Evolutionary conservation across 495 filamentous ascomycete species (phyloP).

Genomic region (Opeltia flavorubescens): DNA sequence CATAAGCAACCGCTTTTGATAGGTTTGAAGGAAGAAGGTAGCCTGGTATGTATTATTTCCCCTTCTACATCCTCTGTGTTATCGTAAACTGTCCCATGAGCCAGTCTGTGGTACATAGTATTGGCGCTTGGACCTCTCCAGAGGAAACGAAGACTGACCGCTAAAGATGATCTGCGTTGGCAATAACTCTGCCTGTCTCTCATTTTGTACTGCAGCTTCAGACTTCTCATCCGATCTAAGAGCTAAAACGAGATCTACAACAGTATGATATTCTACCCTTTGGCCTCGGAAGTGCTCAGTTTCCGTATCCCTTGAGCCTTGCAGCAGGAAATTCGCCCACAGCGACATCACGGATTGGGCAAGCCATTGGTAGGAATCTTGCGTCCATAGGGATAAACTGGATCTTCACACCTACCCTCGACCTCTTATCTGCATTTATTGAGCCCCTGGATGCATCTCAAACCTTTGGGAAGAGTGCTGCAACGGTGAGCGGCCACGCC

Average conservation of each 20-base stretch:
- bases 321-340: background rate
- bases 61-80: no score
- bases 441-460: conserved; percentile 5
- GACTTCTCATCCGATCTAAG: no score
- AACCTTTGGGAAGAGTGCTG: conserved; percentile 1
- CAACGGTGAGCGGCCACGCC: background rate
- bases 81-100: no score
- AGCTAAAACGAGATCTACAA: background rate
- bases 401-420: conserved; percentile 1
- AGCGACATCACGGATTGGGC: background rate
- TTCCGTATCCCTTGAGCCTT: conserved; percentile 4
- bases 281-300: background rate
- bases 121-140: no score
- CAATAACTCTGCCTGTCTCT: no score
- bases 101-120: no score
- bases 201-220: no score
- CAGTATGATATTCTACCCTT: background rate
- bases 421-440: background rate
- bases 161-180: no score
- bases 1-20: background rate
- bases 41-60: background rate
- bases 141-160: no score
- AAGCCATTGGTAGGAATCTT: conserved; percentile 1
- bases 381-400: conserved; percentile 5
- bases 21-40: background rate